phyloP scores from a whole-genome alignment of 768 basidiomycete species.

The Lactarius sp. region DNA sequence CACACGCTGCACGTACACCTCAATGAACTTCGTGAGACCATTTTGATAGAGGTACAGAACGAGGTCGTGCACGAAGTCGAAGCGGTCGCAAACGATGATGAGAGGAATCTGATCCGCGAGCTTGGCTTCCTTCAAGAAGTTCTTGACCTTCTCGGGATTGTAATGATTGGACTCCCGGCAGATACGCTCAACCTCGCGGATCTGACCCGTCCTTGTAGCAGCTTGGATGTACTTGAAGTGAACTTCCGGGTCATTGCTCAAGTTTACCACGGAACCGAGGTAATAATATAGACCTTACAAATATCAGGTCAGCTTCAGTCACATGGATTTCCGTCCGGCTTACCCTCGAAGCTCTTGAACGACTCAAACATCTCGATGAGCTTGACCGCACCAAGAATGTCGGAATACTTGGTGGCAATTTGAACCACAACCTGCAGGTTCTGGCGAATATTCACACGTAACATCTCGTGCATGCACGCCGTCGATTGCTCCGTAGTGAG shows the following conservation, averaged over 20 bases:
- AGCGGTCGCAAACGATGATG: slow-evolving; percentile 99
- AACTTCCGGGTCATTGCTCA: slow-evolving; percentile 93
- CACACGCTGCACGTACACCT: slow-evolving; percentile 99
- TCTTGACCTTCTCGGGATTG: slow-evolving; percentile 99
- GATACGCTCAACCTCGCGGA: slow-evolving; percentile 98
- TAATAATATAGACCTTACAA: slow-evolving; percentile 88
- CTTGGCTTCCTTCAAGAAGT: slow-evolving; percentile 99
- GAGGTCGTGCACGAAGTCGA: slow-evolving; percentile 98
- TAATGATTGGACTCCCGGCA: slow-evolving; percentile 96
- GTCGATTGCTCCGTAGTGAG: slow-evolving; percentile 97
- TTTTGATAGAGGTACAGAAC: slow-evolving; percentile 99
- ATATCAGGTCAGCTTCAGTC: neutral
- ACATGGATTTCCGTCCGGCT: slow-evolving; percentile 15
- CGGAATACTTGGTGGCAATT: slow-evolving; percentile 98
- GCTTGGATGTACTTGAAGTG: slow-evolving; percentile 99
- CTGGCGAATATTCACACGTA: slow-evolving; percentile 93
- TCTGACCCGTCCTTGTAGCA: slow-evolving; percentile 95
- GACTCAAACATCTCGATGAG: slow-evolving; percentile 98
- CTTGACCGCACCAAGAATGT: slow-evolving; percentile 94
- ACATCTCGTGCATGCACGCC: slow-evolving; percentile 95
- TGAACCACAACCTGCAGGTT: slow-evolving; percentile 96
- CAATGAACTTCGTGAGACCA: slow-evolving; percentile 93
- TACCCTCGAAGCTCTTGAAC: slow-evolving; percentile 96
- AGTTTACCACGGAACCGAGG: slow-evolving; percentile 94
- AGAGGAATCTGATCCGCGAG: slow-evolving; percentile 94